Percentiles rank a stretch among this genome's conserved stretches.
Evolutionary conservation across 2,329 filamentous ascomycete species (phyloP).

Genomic region (Sarocladium brachiariae): DNA sequence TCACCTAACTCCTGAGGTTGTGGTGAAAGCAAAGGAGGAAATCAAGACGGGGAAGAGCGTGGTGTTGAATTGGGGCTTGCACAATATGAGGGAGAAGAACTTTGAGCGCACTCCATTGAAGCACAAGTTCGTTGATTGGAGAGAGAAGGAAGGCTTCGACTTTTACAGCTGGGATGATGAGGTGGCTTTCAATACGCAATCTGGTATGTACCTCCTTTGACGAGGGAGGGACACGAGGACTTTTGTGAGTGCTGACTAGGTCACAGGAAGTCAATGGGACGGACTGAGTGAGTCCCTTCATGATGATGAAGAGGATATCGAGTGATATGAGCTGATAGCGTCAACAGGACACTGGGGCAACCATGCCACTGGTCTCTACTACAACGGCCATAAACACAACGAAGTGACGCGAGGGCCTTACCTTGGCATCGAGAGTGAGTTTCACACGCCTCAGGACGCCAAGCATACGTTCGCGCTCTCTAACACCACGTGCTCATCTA

Average conservation of each 20-base stretch:
- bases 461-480: no score
- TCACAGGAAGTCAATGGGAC: constrained; percentile 41
- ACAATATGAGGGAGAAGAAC: constrained; percentile 3
- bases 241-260: not conserved
- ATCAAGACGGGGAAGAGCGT: constrained; percentile 4
- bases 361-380: constrained; percentile 3
- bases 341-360: constrained; percentile 10
- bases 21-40: constrained; percentile 15
- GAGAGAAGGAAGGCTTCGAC: not conserved
- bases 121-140: constrained; percentile 10
- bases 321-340: no score
- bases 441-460: no score
- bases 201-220: no score
- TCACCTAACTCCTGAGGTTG: constrained; percentile 36
- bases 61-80: constrained; percentile 4
- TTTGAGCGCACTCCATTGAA: constrained; percentile 7
- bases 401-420: constrained; percentile 10
- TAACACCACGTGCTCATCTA: no score
- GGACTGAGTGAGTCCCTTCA: constrained; percentile 11
- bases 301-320: no score
- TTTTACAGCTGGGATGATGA: constrained; percentile 32
- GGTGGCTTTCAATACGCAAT: constrained; percentile 45
- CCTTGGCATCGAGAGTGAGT: constrained; percentile 12
- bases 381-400: constrained; percentile 10
- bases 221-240: no score